Conservation (phyloP, 1,284 basidiomycete species). For the Chondrostereum purpureum region DNA sequence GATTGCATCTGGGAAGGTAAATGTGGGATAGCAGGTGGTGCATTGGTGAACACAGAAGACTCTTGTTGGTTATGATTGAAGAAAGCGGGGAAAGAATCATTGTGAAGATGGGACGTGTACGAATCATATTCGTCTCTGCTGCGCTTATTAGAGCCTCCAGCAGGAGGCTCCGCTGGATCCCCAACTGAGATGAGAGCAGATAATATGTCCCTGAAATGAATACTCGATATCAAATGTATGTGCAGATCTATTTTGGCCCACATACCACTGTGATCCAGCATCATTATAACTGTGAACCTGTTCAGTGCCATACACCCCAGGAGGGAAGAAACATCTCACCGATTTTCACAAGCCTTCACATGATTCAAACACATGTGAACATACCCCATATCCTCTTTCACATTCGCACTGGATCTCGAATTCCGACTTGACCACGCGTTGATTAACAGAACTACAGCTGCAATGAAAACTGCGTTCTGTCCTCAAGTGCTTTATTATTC, state of each 20-base stretch:
- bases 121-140: not conserved
- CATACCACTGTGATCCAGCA: not conserved
- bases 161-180: not conserved
- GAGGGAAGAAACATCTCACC: slow-evolving; percentile 1
- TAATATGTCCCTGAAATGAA: not conserved
- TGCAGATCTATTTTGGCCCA: too few species aligned
- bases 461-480: not conserved
- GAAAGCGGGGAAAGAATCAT: too few species aligned
- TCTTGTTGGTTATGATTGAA: not conserved
- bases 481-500: not conserved
- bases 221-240: too few species aligned
- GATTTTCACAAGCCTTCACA: not conserved
- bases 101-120: too few species aligned
- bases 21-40: not conserved
- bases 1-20: not conserved
- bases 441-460: not conserved
- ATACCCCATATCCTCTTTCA: not conserved
- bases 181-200: not conserved
- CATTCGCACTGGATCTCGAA: not conserved
- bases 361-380: not conserved
- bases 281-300: not conserved
- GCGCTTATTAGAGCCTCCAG: too few species aligned
- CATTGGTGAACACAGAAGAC: not conserved
- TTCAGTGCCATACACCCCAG: not conserved
- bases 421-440: not conserved